Evolutionary conservation across 2,329 filamentous ascomycete genomes (phyloP).

Genomic region (Ophiostoma populinum): DNA sequence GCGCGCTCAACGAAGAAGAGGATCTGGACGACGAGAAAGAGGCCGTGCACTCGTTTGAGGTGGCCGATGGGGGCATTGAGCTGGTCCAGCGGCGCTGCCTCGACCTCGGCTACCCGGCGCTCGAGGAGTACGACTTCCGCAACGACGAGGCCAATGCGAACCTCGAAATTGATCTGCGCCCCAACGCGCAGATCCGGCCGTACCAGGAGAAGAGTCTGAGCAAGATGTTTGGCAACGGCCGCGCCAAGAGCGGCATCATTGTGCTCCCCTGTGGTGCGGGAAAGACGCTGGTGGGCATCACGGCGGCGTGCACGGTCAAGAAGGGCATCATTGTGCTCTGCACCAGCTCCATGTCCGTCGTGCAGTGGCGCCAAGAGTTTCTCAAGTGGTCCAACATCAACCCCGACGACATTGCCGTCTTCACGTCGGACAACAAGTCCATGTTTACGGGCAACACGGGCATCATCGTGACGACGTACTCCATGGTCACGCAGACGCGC

Average conservation of each 20-base stretch:
- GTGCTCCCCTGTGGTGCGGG: constrained; percentile 91
- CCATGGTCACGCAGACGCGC: constrained; percentile 89
- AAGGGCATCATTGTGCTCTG: constrained; percentile 91
- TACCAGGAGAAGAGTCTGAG: constrained; percentile 96
- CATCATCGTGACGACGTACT: constrained; percentile 94
- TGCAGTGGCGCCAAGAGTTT: constrained; percentile 94
- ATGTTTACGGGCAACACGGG: constrained; percentile 77
- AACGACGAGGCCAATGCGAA: constrained; percentile 81
- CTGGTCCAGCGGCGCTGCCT: constrained; percentile 79
- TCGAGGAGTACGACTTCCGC: constrained; percentile 95
- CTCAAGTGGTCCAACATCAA: constrained; percentile 95
- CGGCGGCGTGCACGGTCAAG: constrained; percentile 91
- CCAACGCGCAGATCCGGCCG: constrained; percentile 74
- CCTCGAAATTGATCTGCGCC: constrained; percentile 82
- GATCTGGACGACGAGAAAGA: constrained; percentile 69
- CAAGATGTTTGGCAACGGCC: constrained; percentile 98
- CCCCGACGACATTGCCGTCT: constrained; percentile 82
- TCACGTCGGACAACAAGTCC: constrained; percentile 82
- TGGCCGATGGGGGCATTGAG: constrained; percentile 67
- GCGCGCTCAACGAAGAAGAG: constrained; percentile 41
- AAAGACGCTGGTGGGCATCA: constrained; percentile 96
- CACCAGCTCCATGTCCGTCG: constrained; percentile 93
- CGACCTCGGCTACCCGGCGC: constrained; percentile 67
- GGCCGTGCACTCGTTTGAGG: constrained; percentile 85
- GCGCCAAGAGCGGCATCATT: constrained; percentile 93